Conservation (phyloP, 2,329 filamentous ascomycete genomes). For the Botrytis elliptica region DNA sequence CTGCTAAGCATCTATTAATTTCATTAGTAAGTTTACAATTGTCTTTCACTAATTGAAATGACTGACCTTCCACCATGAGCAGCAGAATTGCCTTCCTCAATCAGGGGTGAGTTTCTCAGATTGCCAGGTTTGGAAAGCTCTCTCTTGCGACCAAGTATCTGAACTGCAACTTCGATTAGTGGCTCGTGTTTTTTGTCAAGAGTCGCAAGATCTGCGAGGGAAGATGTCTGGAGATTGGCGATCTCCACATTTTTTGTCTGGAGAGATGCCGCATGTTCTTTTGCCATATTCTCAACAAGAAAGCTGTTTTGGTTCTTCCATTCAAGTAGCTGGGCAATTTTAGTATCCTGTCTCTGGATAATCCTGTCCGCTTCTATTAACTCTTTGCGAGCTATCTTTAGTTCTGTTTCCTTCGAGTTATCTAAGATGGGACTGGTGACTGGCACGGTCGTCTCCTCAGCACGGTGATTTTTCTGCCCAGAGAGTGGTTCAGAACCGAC, state of each 20-base stretch:
- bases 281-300: not conserved
- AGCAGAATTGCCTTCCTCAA: not conserved
- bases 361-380: not conserved
- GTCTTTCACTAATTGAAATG: not conserved
- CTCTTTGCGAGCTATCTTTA: not conserved
- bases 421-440: not conserved
- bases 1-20: not conserved
- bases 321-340: not conserved
- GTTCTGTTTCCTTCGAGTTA: not conserved
- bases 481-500: not conserved
- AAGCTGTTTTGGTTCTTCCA: not conserved
- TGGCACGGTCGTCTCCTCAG: not conserved
- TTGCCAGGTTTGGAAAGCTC: not conserved
- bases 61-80: not conserved
- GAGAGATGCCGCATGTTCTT: not conserved
- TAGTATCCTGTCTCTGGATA: not conserved
- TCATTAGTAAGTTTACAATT: not conserved
- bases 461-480: not conserved
- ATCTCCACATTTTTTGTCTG: not conserved
- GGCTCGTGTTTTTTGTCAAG: not conserved
- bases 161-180: not conserved
- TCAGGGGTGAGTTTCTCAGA: not conserved
- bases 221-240: not conserved
- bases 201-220: not conserved
- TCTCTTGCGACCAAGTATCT: not conserved